A percentile compares a stretch with the other conserved stretches of the same genome.
phyloP scores from a whole-genome alignment of 2,329 filamentous ascomycete genomes.

The Alternaria gansuensis region DNA sequence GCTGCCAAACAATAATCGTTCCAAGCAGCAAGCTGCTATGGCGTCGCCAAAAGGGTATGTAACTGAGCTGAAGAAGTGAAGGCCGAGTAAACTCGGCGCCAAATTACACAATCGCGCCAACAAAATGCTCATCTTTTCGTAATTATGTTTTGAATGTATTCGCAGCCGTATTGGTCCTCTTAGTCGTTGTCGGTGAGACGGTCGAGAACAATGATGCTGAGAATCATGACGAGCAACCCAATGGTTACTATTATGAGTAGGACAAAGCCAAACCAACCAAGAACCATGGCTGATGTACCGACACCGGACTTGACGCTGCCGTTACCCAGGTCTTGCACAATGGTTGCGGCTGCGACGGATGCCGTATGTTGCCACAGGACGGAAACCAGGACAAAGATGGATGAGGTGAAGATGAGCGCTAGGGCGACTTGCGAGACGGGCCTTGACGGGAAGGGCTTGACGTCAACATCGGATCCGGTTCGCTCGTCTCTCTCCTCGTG shows the following conservation, averaged over 20 bases:
- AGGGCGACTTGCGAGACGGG: constrained; percentile 92
- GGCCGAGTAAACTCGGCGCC: constrained; percentile 40
- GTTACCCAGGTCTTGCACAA: constrained; percentile 92
- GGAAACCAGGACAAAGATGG: constrained; percentile 71
- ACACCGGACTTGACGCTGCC: constrained; percentile 87
- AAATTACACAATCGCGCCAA: constrained; percentile 37
- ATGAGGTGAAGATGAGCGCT: constrained; percentile 82
- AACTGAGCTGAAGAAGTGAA: constrained; percentile 35
- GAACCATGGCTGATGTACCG: constrained; percentile 92
- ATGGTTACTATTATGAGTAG: constrained; percentile 95
- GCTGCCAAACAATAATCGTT: constrained; percentile 42
- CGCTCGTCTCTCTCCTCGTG: constrained; percentile 85
- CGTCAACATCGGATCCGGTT: constrained; percentile 81
- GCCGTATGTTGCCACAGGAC: constrained; percentile 94
- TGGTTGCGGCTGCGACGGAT: constrained; percentile 91
- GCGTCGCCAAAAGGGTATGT: constrained; percentile 45
- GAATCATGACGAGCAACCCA: constrained; percentile 92
- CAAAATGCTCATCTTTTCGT: constrained; percentile 24
- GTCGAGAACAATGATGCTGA: constrained; percentile 84
- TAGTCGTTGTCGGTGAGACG: constrained; percentile 61
- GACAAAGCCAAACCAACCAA: constrained; percentile 97
- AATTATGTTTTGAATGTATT: constrained; percentile 21
- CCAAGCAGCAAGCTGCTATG: constrained; percentile 39
- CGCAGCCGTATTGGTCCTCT: constrained; percentile 11
- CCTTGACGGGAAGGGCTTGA: constrained; percentile 92